Evolutionary conservation across 192 early-diverging fungal species (phyloP).

Genomic region (Cladochytrium replicatum): DNA sequence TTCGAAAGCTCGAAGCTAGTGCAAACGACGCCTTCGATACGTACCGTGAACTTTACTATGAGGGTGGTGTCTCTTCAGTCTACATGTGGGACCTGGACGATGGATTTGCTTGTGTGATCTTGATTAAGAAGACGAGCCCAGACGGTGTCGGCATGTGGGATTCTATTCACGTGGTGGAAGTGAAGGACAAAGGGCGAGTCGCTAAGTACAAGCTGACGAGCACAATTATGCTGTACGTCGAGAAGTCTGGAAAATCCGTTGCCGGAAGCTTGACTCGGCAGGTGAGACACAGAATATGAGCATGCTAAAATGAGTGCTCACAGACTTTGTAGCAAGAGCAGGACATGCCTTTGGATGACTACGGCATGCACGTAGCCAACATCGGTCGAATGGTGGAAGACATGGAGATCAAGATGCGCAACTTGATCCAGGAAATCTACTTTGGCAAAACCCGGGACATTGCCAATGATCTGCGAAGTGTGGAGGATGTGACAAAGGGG

Average conservation of each 20-base stretch:
- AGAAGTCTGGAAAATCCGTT: constrained; percentile 58
- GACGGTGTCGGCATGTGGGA: constrained; percentile 78
- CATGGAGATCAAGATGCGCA: constrained; percentile 97
- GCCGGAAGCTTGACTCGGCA: constrained; percentile 90
- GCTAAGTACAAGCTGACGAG: constrained; percentile 96
- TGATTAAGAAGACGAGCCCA: constrained; percentile 85
- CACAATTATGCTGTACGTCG: constrained; percentile 87
- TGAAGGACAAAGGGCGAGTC: constrained; percentile 67
- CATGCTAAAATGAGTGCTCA: neutral
- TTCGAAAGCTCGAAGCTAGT: constrained; percentile 79
- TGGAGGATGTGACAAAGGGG: constrained; percentile 62
- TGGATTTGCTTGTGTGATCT: constrained; percentile 83
- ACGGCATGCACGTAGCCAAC: constrained; percentile 75
- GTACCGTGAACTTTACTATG: constrained; percentile 91
- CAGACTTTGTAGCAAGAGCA: constrained; percentile 64
- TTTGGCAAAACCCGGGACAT: constrained; percentile 98
- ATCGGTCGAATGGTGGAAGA: constrained; percentile 96
- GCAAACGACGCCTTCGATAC: constrained; percentile 96
- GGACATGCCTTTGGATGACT: constrained; percentile 68
- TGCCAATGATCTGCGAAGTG: constrained; percentile 82
- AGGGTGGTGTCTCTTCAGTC: constrained; percentile 92
- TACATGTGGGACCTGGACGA: constrained; percentile 89
- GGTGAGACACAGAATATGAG: constrained; percentile 25
- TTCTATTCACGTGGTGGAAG: constrained; percentile 95
- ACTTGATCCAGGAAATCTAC: constrained; percentile 86